A percentile compares a stretch with the other conserved stretches of the same genome.
These are phyloP conservation scores for Xylariaceae sp. DNA, from an alignment of 2,329 filamentous ascomycete genomes.

Conservation along the genomic window DNA sequence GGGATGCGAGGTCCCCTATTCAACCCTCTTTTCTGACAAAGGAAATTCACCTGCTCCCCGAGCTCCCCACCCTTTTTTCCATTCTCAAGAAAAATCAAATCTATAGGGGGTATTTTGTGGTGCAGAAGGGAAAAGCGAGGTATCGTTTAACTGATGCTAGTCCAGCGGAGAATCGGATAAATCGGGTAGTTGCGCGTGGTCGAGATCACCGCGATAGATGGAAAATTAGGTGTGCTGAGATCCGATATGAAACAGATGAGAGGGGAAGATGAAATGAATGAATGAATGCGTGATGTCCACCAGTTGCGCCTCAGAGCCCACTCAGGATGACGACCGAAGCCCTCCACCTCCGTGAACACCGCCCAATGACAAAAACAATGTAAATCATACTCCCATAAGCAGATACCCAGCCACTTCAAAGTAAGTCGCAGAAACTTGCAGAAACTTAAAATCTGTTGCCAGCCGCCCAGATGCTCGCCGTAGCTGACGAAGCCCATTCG, in stretches of 20 bases:
- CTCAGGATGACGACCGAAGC: slow-evolving; percentile 16
- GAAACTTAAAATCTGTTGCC: slow-evolving; percentile 53
- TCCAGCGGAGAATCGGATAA: slow-evolving; percentile 20
- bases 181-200: too few relatives aligned
- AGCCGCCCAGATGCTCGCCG: slow-evolving; percentile 74
- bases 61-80: slow-evolving; percentile 22
- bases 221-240: slow-evolving; percentile 25
- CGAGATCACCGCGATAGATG: too few relatives aligned
- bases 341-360: slow-evolving; percentile 26
- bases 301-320: slow-evolving; percentile 14
- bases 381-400: slow-evolving; percentile 11
- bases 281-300: slow-evolving; percentile 27
- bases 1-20: slow-evolving; percentile 2
- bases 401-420: too few relatives aligned
- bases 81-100: slow-evolving; percentile 26
- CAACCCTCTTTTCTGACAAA: slow-evolving; percentile 25
- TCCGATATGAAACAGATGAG: slow-evolving; percentile 22
- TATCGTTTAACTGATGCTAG: slow-evolving; percentile 15
- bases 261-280: slow-evolving; percentile 24
- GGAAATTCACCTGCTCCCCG: slow-evolving; percentile 25
- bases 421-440: slow-evolving; percentile 1
- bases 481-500: slow-evolving; percentile 81
- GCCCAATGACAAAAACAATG: slow-evolving; percentile 31
- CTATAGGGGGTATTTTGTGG: slow-evolving; percentile 33
- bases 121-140: slow-evolving; percentile 24